Evolutionary conservation across 371 early-diverging fungal species (phyloP).

Genomic region (Coemansia sp.): DNA sequence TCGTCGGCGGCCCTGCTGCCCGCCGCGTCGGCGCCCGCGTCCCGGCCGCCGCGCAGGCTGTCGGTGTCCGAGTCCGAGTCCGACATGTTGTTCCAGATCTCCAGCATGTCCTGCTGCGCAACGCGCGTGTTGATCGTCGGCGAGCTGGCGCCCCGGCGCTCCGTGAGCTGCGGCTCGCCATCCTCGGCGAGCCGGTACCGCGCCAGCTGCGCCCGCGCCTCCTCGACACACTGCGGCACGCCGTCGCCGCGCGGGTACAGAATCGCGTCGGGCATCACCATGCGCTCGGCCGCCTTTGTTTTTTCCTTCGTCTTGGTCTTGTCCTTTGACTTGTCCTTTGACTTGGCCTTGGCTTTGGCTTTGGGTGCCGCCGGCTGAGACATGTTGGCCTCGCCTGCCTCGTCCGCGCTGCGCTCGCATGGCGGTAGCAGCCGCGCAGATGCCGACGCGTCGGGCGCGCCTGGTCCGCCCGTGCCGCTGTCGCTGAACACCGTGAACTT

Average conservation of each 20-base stretch:
- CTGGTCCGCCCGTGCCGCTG: neutral
- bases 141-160: slow-evolving; percentile 37
- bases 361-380: neutral
- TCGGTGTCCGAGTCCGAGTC: slow-evolving; percentile 36
- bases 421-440: slow-evolving; percentile 10
- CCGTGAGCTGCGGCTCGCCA: slow-evolving; percentile 11
- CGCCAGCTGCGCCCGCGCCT: slow-evolving; percentile 28
- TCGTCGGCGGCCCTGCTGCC: neutral
- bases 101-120: slow-evolving; percentile 61
- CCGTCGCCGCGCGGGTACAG: slow-evolving; percentile 29
- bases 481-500: slow-evolving; percentile 51
- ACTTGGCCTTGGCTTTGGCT: neutral
- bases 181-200: slow-evolving; percentile 21
- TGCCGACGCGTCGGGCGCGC: neutral
- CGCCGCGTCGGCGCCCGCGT: neutral
- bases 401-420: neutral
- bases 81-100: slow-evolving; percentile 54
- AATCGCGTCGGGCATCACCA: slow-evolving; percentile 31
- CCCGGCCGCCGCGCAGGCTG: slow-evolving; percentile 13
- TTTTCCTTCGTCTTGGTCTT: slow-evolving; percentile 5
- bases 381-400: neutral
- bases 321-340: neutral
- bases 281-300: slow-evolving; percentile 12
- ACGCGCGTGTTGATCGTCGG: slow-evolving; percentile 69
- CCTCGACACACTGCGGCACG: slow-evolving; percentile 36